Conservation (phyloP, 225 moss, liverwort and hornwort genomes). For the Neckera pumila region DNA sequence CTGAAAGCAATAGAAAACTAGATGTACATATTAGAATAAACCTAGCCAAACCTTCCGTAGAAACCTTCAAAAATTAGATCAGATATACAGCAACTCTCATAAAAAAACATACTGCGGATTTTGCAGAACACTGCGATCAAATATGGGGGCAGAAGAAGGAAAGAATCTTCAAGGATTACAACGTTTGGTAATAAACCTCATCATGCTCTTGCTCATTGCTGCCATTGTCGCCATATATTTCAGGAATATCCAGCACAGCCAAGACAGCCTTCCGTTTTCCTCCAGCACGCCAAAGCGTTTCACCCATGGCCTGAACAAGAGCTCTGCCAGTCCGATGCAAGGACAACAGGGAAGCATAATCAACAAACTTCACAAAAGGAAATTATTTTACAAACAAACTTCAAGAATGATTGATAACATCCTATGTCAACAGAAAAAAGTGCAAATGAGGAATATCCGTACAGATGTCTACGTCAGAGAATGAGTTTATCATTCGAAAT, state of each 20-base stretch:
- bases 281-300: conserved; percentile 96
- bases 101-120: background rate
- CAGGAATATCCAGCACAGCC: conserved; percentile 82
- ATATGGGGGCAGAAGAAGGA: background rate
- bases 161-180: background rate
- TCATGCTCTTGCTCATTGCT: conserved; percentile 84
- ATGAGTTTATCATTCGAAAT: background rate
- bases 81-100: background rate
- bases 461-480: background rate
- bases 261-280: conserved; percentile 68
- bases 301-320: conserved; percentile 87
- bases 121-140: background rate
- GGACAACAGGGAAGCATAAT: background rate
- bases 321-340: conserved; percentile 41
- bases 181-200: conserved; percentile 40
- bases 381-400: background rate
- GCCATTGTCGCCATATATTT: conserved; percentile 42
- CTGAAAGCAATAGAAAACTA: background rate
- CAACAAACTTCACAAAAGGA: background rate
- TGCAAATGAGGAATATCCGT: background rate
- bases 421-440: background rate
- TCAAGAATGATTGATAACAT: background rate
- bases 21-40: background rate
- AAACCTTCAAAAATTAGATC: background rate
- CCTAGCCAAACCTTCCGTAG: background rate